These are phyloP conservation scores for Endoconidiophora polonica DNA, from an alignment of 2,329 filamentous ascomycete genomes.

Conservation along the genomic window DNA sequence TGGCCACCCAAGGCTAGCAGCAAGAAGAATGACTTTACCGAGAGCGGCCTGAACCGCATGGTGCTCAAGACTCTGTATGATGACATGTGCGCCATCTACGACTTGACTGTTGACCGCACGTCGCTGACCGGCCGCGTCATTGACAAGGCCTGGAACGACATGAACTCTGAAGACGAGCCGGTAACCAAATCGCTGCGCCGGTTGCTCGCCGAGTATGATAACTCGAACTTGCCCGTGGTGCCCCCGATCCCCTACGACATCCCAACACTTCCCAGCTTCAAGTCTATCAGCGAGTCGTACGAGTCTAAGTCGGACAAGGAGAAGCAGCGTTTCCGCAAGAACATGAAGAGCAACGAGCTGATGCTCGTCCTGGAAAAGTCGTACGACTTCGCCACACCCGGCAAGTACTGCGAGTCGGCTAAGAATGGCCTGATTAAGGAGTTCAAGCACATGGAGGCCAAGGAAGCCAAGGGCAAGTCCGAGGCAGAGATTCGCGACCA, in stretches of 20 bases:
- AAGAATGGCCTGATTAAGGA: slow-evolving; percentile 43
- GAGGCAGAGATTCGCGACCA: slow-evolving; percentile 53
- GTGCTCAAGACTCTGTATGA: slow-evolving; percentile 70
- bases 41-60: slow-evolving; percentile 69
- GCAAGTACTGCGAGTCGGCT: slow-evolving; percentile 18
- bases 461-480: slow-evolving; percentile 46
- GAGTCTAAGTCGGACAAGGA: slow-evolving; percentile 52
- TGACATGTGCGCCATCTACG: slow-evolving; percentile 76
- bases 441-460: slow-evolving; percentile 55
- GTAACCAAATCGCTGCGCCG: slow-evolving; percentile 57
- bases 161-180: slow-evolving; percentile 40
- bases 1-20: slow-evolving; percentile 87
- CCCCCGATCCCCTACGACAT: slow-evolving; percentile 85
- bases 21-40: slow-evolving; percentile 81
- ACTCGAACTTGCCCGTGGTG: slow-evolving; percentile 72
- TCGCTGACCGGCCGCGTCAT: slow-evolving; percentile 63
- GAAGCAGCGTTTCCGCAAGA: slow-evolving; percentile 53
- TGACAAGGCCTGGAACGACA: slow-evolving; percentile 24
- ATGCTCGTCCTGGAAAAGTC: slow-evolving; percentile 60
- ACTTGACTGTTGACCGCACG: slow-evolving; percentile 68
- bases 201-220: slow-evolving; percentile 75
- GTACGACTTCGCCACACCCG: slow-evolving; percentile 55
- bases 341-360: slow-evolving; percentile 64
- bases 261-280: slow-evolving; percentile 57
- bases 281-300: slow-evolving; percentile 47